Conservation (phyloP, 108 stramenopile species). For the Cyclotella cryptica region DNA sequence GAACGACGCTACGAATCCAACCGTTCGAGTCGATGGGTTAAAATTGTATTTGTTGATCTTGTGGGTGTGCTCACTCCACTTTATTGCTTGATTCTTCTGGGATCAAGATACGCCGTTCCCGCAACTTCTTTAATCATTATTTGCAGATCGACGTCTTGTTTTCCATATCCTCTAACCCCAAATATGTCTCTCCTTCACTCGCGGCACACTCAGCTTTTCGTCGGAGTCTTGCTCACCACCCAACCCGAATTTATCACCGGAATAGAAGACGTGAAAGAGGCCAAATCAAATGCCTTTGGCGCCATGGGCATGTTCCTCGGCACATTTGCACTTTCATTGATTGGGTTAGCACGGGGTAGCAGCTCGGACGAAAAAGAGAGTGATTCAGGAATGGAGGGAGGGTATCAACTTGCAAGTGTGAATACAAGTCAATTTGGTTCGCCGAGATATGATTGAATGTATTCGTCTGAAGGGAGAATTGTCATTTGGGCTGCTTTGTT, state of each 20-base stretch:
- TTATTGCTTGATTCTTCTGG: too few relatives aligned
- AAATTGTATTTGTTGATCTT: too few relatives aligned
- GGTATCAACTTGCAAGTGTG: constrained; percentile 50
- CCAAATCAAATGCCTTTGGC: constrained; percentile 78
- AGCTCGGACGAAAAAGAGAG: constrained; percentile 31
- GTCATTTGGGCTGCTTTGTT: background rate
- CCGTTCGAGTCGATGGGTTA: too few relatives aligned
- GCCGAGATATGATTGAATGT: constrained; percentile 29
- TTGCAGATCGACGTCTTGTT: background rate
- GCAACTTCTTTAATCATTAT: too few relatives aligned
- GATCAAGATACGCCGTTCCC: too few relatives aligned
- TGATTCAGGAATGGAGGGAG: constrained; percentile 36
- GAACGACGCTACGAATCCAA: too few relatives aligned
- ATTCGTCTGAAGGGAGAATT: background rate
- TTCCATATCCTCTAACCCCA: background rate
- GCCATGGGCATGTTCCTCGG: constrained; percentile 82
- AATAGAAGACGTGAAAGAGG: constrained; percentile 69
- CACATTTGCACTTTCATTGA: constrained; percentile 61
- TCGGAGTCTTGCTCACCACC: constrained; percentile 69
- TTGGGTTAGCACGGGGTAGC: constrained; percentile 38
- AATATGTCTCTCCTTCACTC: background rate
- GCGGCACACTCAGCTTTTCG: constrained; percentile 48
- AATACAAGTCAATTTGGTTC: constrained; percentile 28
- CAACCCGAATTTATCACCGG: constrained; percentile 89
- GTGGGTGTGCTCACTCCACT: too few relatives aligned